These are phyloP conservation scores for Elongisporangium undulatum DNA, from an alignment of 352 stramenopile genomes.

Conservation along the genomic window DNA sequence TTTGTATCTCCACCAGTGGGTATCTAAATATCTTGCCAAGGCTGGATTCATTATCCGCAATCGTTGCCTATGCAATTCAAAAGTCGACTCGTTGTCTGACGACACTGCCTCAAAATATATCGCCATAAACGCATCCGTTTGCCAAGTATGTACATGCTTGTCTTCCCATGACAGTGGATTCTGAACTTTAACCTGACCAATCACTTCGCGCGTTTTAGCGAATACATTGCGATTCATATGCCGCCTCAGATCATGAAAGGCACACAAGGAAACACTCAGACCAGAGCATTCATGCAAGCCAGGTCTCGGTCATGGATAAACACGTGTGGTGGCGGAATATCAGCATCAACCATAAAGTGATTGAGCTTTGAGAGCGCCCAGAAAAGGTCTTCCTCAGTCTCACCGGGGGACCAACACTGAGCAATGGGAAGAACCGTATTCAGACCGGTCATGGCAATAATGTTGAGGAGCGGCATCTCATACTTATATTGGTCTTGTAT, in stretches of 20 bases:
- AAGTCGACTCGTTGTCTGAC: no score
- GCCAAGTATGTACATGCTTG: no score
- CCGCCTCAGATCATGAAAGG: slow-evolving; percentile 6
- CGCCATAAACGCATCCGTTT: no score
- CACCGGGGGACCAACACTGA: slow-evolving; percentile 3
- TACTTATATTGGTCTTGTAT: slow-evolving; percentile 7
- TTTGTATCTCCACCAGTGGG: no score
- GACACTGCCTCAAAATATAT: no score
- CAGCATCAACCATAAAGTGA: neutral
- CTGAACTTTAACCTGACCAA: no score
- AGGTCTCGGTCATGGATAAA: slow-evolving; percentile 6
- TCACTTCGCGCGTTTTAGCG: no score
- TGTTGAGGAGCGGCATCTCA: slow-evolving; percentile 9
- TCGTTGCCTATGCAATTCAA: no score
- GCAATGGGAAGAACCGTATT: slow-evolving; percentile 9
- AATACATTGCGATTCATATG: slow-evolving; percentile 15
- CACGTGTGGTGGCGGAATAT: neutral
- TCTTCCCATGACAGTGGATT: no score
- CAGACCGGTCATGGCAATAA: slow-evolving; percentile 9
- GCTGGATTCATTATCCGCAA: no score
- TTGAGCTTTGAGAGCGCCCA: slow-evolving; percentile 3
- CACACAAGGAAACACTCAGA: neutral
- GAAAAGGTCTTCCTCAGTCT: slow-evolving; percentile 6
- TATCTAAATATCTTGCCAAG: no score
- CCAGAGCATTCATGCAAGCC: slow-evolving; percentile 10